phyloP scores from a whole-genome alignment of 441 rosid genomes.

The Daphne laureola region DNA sequence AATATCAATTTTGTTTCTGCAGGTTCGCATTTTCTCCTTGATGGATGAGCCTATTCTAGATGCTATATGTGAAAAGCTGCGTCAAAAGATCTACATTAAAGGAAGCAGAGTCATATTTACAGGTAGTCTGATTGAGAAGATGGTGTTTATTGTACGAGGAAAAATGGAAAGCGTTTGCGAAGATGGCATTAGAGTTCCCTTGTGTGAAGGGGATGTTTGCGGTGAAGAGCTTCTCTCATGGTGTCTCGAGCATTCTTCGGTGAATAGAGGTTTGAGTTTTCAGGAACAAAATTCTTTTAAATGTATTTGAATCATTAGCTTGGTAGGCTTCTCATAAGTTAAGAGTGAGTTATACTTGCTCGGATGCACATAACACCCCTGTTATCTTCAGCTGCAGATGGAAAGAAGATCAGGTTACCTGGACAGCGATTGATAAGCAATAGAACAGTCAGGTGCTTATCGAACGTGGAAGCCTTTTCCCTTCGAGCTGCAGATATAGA shows the following conservation, averaged over 20 bases:
- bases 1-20: slow-evolving; percentile 14
- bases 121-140: slow-evolving; percentile 57
- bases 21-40: slow-evolving; percentile 67
- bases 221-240: slow-evolving; percentile 88
- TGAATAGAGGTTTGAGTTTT: slow-evolving; percentile 37
- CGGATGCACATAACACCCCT: neutral
- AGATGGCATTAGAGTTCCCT: slow-evolving; percentile 32
- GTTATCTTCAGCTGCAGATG: slow-evolving; percentile 34
- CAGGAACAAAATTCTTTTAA: neutral
- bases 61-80: slow-evolving; percentile 67
- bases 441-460: slow-evolving; percentile 56
- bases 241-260: slow-evolving; percentile 74
- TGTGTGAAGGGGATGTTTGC: slow-evolving; percentile 65
- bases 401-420: slow-evolving; percentile 33
- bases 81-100: slow-evolving; percentile 55
- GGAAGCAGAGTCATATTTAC: slow-evolving; percentile 50
- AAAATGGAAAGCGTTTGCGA: slow-evolving; percentile 62
- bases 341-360: slow-evolving; percentile 1
- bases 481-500: slow-evolving; percentile 69
- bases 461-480: slow-evolving; percentile 84
- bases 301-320: slow-evolving; percentile 2
- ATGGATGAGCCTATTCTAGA: slow-evolving; percentile 75
- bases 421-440: slow-evolving; percentile 45
- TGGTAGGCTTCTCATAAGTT: neutral
- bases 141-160: slow-evolving; percentile 81